Evolutionary conservation across 345 rosid genomes (phyloP).

Genomic region (Aquilaria yunnanensis): DNA sequence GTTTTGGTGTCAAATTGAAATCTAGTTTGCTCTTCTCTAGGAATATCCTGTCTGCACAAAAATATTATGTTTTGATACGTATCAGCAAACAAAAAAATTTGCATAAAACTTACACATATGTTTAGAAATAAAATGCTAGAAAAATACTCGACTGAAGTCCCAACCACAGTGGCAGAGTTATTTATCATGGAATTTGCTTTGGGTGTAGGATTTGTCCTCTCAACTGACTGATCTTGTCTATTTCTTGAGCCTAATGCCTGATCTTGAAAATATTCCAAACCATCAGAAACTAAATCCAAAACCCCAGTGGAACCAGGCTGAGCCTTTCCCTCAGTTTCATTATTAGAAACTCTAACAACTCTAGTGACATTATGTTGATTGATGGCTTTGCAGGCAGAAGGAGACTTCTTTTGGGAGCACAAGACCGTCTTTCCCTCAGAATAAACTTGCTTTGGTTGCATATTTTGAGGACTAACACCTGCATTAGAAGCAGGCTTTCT

Average conservation of each 20-base stretch:
- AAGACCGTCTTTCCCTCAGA: constrained; percentile 25
- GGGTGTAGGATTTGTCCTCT: constrained; percentile 34
- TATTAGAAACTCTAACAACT: constrained; percentile 31
- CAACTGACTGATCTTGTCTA: constrained; percentile 37
- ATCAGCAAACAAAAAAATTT: not conserved
- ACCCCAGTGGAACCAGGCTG: constrained; percentile 34
- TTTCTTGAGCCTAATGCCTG: constrained; percentile 33
- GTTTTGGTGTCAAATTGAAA: constrained; percentile 35
- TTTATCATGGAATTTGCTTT: constrained; percentile 30
- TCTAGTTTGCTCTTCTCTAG: constrained; percentile 27
- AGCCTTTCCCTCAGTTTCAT: constrained; percentile 29
- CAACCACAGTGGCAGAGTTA: constrained; percentile 27
- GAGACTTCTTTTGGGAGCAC: constrained; percentile 47
- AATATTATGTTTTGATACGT: not conserved
- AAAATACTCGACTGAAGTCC: constrained; percentile 25
- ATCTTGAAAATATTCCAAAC: constrained; percentile 32
- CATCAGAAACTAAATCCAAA: constrained; percentile 25
- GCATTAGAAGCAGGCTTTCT: constrained; percentile 25
- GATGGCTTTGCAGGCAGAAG: constrained; percentile 22
- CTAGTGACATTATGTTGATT: constrained; percentile 38
- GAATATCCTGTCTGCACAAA: constrained; percentile 33
- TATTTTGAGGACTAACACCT: constrained; percentile 23
- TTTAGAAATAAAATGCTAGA: constrained; percentile 7
- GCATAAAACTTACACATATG: too few species aligned
- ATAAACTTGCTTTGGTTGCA: constrained; percentile 24